Evolutionary conservation across 2,329 filamentous ascomycete species (phyloP).

Genomic region (Xylariaceae sp.): DNA sequence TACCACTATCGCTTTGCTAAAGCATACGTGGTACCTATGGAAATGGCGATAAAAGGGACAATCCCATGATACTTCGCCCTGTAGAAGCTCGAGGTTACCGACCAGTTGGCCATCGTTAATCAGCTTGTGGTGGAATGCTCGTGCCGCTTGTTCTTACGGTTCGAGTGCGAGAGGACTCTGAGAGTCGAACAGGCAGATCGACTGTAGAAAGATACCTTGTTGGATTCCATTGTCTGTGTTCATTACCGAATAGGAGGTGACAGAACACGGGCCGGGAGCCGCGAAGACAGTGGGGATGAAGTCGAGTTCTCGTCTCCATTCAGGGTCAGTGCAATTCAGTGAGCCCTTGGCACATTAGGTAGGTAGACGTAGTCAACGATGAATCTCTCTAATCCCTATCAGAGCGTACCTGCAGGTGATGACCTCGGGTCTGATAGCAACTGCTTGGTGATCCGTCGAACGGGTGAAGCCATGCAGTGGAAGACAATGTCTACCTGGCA

Average conservation of each 20-base stretch:
- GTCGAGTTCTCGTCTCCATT: not conserved
- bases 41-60: too few relatives aligned
- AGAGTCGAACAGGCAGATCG: not conserved
- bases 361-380: not conserved
- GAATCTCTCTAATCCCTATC: not conserved
- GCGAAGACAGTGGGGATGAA: not conserved
- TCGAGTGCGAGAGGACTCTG: not conserved
- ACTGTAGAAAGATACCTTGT: not conserved
- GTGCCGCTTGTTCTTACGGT: not conserved
- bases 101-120: not conserved
- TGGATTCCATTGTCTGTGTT: not conserved
- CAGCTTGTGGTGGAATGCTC: not conserved
- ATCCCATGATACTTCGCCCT: too few relatives aligned
- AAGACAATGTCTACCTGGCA: not conserved
- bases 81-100: not conserved
- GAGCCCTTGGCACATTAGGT: not conserved
- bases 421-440: conserved; percentile 1
- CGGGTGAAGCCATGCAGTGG: conserved; percentile 3
- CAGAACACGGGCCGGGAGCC: not conserved
- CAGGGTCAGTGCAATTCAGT: not conserved
- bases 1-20: too few relatives aligned
- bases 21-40: too few relatives aligned
- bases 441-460: conserved; percentile 2
- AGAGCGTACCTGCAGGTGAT: not conserved
- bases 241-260: not conserved